Conservation (phyloP, 495 filamentous ascomycete species). For the Friedmanniomyces endolithicus region DNA sequence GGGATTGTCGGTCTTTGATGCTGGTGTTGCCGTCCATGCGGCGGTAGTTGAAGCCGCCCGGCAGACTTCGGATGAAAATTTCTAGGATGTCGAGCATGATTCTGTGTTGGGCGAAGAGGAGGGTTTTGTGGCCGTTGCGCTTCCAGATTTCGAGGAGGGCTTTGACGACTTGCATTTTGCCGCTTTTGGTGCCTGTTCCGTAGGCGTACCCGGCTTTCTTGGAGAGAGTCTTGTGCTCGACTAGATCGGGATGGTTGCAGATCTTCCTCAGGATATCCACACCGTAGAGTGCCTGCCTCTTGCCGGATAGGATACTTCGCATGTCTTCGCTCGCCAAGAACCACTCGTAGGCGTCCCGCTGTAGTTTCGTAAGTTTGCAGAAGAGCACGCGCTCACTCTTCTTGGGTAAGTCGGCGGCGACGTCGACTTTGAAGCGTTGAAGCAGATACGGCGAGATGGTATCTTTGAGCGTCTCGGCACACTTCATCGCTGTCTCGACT, state of each 20-base stretch:
- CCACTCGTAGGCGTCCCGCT: constrained; percentile 60
- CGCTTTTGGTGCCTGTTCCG: constrained; percentile 61
- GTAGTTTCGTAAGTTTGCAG: constrained; percentile 71
- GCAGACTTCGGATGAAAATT: constrained; percentile 53
- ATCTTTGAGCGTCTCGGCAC: constrained; percentile 80
- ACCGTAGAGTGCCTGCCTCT: constrained; percentile 68
- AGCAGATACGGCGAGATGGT: constrained; percentile 84
- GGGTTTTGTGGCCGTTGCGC: constrained; percentile 71
- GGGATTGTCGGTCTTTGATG: constrained; percentile 64
- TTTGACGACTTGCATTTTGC: constrained; percentile 89
- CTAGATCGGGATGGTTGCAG: constrained; percentile 89
- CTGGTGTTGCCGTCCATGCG: constrained; percentile 89
- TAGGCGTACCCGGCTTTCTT: constrained; percentile 54
- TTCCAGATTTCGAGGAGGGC: constrained; percentile 78
- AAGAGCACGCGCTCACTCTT: constrained; percentile 94
- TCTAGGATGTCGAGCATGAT: constrained; percentile 93
- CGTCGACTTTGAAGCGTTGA: constrained; percentile 88
- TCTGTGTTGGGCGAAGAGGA: constrained; percentile 79
- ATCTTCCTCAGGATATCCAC: constrained; percentile 91
- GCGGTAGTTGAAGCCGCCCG: constrained; percentile 55
- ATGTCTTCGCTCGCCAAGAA: constrained; percentile 80
- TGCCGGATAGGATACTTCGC: constrained; percentile 58
- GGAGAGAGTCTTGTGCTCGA: constrained; percentile 49
- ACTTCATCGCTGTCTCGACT: constrained; percentile 80
- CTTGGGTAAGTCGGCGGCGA: constrained; percentile 80